phyloP scores from a whole-genome alignment of 2,329 filamentous ascomycete species.

The Fusarium circinatum region DNA sequence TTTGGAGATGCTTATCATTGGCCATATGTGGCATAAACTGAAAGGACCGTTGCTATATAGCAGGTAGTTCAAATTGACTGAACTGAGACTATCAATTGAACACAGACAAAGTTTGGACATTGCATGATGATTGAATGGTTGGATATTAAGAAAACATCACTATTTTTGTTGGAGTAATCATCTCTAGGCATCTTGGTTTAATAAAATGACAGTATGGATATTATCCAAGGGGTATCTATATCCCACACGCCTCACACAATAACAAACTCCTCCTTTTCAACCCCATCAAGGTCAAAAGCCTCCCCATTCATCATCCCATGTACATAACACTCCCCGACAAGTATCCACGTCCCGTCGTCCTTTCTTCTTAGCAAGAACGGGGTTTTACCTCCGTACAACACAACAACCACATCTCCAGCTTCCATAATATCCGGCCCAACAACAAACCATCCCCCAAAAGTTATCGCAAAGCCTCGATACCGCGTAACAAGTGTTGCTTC shows the following conservation, averaged over 20 bases:
- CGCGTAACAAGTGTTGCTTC: conserved; percentile 50
- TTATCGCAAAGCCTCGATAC: conserved; percentile 48
- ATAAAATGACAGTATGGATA: neutral
- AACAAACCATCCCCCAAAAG: conserved; percentile 46
- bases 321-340: conserved; percentile 52
- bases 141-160: neutral
- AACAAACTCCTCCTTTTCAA: conserved; percentile 45
- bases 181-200: neutral
- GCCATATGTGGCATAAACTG: neutral
- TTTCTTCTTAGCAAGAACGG: conserved; percentile 46
- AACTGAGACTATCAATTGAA: neutral
- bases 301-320: conserved; percentile 53
- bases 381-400: conserved; percentile 48
- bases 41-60: neutral
- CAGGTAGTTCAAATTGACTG: neutral
- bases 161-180: neutral
- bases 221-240: conserved; percentile 16
- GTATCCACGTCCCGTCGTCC: conserved; percentile 32
- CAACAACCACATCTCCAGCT: conserved; percentile 45
- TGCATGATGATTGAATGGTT: neutral
- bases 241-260: conserved; percentile 39
- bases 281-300: conserved; percentile 37
- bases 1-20: conserved; percentile 2
- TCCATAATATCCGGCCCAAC: conserved; percentile 48
- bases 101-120: neutral